phyloP scores from a whole-genome alignment of 176 grass and related monocot genomes.

The Paspalum notatum region DNA sequence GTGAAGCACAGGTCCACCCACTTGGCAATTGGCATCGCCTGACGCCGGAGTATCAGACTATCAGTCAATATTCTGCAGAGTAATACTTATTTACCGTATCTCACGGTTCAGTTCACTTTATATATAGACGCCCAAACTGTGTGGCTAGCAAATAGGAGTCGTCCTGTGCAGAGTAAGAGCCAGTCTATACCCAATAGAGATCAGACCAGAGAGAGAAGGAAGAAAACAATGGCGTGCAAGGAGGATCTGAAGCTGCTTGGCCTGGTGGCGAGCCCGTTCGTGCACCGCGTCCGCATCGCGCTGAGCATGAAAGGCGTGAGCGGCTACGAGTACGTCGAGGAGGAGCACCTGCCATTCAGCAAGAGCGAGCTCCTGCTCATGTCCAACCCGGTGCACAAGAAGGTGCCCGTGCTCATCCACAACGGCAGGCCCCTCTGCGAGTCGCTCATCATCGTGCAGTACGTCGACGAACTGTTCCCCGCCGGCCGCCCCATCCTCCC shows the following conservation, averaged over 20 bases:
- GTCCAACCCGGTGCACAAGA: slow-evolving; percentile 62
- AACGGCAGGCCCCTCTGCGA: slow-evolving; percentile 4
- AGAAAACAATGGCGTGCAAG: neutral
- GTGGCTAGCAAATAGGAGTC: no score
- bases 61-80: no score
- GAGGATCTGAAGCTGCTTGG: slow-evolving; percentile 38
- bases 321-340: slow-evolving; percentile 13
- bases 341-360: neutral
- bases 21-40: no score
- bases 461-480: slow-evolving; percentile 6
- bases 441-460: neutral
- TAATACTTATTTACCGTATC: no score
- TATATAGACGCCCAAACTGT: no score
- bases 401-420: slow-evolving; percentile 75
- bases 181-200: no score
- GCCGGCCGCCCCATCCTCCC: neutral
- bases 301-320: slow-evolving; percentile 9
- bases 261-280: slow-evolving; percentile 19
- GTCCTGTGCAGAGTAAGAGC: no score
- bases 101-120: no score
- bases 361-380: slow-evolving; percentile 30
- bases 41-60: no score
- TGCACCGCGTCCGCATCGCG: slow-evolving; percentile 26
- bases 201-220: no score
- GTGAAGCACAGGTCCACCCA: no score